phyloP scores from a whole-genome alignment of 2,329 filamentous ascomycete genomes.

The Septoria linicola region DNA sequence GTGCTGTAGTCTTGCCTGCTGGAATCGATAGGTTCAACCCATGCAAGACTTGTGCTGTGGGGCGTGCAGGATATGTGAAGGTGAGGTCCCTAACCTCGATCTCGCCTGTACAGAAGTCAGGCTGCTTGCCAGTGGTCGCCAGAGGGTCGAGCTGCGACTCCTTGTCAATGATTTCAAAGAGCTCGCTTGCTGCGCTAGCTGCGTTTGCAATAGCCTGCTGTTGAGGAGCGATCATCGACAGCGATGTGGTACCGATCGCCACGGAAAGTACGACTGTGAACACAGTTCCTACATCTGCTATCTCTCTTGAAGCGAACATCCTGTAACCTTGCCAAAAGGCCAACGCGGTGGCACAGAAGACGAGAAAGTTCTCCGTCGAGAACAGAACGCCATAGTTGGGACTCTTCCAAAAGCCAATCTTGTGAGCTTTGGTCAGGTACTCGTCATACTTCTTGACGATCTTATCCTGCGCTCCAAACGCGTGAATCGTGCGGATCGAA shows the following conservation, averaged over 20 bases:
- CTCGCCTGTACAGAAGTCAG: conserved; percentile 41
- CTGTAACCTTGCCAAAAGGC: conserved; percentile 49
- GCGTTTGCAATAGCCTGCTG: conserved; percentile 46
- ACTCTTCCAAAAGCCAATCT: conserved; percentile 48
- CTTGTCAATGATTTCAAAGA: conserved; percentile 46
- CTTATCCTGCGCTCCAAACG: conserved; percentile 49
- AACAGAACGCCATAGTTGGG: conserved; percentile 40
- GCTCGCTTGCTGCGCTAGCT: conserved; percentile 43
- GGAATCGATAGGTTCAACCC: conserved; percentile 40
- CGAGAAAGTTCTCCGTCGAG: conserved; percentile 42
- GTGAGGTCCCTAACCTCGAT: conserved; percentile 63
- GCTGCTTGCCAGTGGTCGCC: conserved; percentile 27
- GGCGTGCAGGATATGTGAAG: conserved; percentile 66
- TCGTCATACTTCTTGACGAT: conserved; percentile 47
- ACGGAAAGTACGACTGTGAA: conserved; percentile 36
- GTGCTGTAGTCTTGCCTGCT: conserved; percentile 48
- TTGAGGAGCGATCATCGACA: conserved; percentile 44
- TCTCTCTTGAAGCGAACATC: conserved; percentile 37
- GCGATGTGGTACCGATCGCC: conserved; percentile 42
- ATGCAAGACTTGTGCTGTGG: conserved; percentile 40
- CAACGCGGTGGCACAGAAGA: conserved; percentile 42
- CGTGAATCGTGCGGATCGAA: conserved; percentile 52
- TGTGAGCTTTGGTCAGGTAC: conserved; percentile 44
- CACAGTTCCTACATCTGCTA: conserved; percentile 37
- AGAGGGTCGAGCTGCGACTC: conserved; percentile 43